Percentiles rank a stretch among this genome's conserved stretches.
Evolutionary conservation across 305 asterid species (phyloP).

Genomic region (Fraxinus angustifolia): DNA sequence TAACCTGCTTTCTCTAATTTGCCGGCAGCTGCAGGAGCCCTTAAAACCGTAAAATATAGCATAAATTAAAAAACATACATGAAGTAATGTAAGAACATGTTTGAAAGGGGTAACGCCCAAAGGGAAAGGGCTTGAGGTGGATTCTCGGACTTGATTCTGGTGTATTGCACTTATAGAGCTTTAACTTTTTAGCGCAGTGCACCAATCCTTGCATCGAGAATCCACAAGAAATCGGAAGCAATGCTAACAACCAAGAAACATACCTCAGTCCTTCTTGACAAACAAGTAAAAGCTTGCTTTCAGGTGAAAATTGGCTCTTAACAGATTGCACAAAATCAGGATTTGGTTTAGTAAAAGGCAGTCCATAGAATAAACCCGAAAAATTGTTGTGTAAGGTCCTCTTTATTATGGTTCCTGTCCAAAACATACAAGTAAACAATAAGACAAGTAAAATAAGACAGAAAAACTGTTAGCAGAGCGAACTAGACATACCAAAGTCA

Average conservation of each 20-base stretch:
- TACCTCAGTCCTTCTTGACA: slow-evolving; percentile 96
- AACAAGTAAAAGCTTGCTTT: slow-evolving; percentile 76
- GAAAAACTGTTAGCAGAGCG: neutral
- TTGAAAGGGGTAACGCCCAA: neutral
- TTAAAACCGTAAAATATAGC: slow-evolving; percentile 14
- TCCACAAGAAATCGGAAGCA: neutral
- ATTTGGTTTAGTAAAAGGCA: slow-evolving; percentile 80
- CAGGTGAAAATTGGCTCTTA: slow-evolving; percentile 62
- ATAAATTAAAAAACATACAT: neutral
- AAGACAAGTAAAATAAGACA: neutral
- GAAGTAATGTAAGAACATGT: neutral
- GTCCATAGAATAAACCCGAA: slow-evolving; percentile 83
- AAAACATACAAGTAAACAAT: neutral
- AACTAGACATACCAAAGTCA: slow-evolving; percentile 52
- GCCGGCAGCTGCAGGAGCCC: slow-evolving; percentile 80
- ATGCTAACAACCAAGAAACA: neutral
- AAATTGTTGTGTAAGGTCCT: slow-evolving; percentile 83
- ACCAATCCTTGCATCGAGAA: neutral
- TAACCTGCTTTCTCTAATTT: slow-evolving; percentile 70
- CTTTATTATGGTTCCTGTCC: slow-evolving; percentile 64
- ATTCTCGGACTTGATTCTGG: neutral
- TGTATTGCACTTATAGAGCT: neutral
- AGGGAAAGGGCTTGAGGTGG: neutral
- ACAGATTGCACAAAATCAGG: slow-evolving; percentile 71
- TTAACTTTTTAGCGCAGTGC: neutral